These are phyloP conservation scores for Oryza rufipogon DNA, from an alignment of 176 grass and related monocot species.

Conservation along the genomic window DNA sequence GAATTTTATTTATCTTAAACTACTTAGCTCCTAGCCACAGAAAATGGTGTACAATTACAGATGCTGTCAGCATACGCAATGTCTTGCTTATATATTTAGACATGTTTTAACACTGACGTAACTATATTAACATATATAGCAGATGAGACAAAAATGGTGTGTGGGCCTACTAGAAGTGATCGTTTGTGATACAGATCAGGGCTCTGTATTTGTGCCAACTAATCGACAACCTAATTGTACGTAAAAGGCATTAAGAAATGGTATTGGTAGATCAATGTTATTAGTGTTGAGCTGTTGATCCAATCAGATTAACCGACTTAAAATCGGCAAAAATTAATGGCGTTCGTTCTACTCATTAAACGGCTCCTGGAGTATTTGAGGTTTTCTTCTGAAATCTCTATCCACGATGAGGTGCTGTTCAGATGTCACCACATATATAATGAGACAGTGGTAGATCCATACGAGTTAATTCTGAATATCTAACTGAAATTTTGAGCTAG, in stretches of 20 bases:
- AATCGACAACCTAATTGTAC: not conserved
- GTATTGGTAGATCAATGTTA: not conserved
- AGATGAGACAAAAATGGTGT: not conserved
- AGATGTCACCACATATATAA: not conserved
- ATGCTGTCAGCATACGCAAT: not conserved
- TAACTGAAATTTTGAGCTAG: too few relatives aligned
- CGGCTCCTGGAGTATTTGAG: not conserved
- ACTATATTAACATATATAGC: not conserved
- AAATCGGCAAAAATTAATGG: not conserved
- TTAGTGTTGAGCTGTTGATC: not conserved
- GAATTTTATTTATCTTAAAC: not conserved
- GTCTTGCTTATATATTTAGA: not conserved
- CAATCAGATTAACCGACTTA: not conserved
- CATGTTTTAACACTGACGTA: not conserved
- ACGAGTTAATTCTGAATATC: too few relatives aligned
- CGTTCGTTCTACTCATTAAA: not conserved
- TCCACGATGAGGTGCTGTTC: not conserved
- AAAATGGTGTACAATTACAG: not conserved
- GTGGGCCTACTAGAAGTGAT: not conserved
- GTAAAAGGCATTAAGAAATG: not conserved
- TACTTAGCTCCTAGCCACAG: too few relatives aligned
- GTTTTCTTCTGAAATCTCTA: not conserved
- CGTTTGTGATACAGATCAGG: not conserved
- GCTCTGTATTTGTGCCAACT: not conserved
- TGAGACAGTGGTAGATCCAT: too few relatives aligned